Evolutionary conservation across 148 eudicot genomes (phyloP).

Genomic region (Cornus florida): DNA sequence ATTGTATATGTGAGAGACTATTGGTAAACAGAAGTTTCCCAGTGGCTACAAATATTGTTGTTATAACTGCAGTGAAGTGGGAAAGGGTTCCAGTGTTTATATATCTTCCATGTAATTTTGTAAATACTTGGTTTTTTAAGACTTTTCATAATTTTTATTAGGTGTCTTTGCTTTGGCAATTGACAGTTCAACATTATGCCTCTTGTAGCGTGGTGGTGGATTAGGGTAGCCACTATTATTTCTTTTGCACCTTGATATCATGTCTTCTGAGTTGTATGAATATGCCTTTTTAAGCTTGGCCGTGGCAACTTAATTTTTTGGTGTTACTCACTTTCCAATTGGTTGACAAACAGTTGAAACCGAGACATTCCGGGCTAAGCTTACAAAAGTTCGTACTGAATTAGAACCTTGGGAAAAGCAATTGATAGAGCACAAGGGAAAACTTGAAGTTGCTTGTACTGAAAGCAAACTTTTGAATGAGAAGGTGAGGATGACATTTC

Average conservation of each 20-base stretch:
- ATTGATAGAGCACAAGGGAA: constrained; percentile 85
- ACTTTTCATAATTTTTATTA: neutral
- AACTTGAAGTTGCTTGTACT: constrained; percentile 82
- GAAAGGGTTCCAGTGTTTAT: neutral
- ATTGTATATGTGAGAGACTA: neutral
- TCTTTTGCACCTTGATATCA: neutral
- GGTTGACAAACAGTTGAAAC: constrained; percentile 64
- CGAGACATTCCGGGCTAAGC: constrained; percentile 64
- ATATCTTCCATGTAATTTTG: neutral
- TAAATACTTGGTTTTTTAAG: neutral
- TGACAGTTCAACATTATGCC: neutral
- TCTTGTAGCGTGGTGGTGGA: neutral
- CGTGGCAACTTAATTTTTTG: constrained; percentile 5
- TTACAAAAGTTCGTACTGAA: constrained; percentile 77
- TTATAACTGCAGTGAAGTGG: neutral
- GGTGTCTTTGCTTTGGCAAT: neutral
- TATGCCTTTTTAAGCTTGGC: neutral
- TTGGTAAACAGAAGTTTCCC: neutral
- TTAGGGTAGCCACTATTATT: neutral
- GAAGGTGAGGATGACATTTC: constrained; percentile 53
- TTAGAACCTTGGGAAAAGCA: constrained; percentile 96
- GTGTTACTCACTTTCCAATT: constrained; percentile 10
- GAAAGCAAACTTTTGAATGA: constrained; percentile 77
- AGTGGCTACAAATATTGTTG: neutral
- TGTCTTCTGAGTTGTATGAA: neutral